phyloP scores from a whole-genome alignment of 768 basidiomycete genomes.

The Phlebiopsis gigantea region DNA sequence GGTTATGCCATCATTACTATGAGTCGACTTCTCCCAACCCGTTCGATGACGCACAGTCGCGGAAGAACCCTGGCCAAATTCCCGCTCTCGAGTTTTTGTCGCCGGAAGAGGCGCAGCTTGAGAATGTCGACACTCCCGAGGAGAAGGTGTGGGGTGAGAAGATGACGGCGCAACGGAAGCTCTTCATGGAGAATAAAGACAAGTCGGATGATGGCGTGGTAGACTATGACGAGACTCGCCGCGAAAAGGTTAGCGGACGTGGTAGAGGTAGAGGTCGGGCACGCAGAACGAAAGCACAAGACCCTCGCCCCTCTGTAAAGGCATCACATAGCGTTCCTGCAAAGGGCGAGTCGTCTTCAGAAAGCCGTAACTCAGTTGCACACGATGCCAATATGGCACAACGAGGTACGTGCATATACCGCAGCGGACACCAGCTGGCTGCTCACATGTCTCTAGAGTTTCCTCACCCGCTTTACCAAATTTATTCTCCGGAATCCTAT shows the following conservation, averaged over 20 bases:
- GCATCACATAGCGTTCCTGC: neutral
- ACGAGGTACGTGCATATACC: neutral
- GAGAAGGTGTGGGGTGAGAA: constrained; percentile 36
- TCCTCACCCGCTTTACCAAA: neutral
- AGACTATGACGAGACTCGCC: neutral
- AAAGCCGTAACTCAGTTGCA: neutral
- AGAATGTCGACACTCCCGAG: constrained; percentile 40
- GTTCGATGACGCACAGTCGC: constrained; percentile 29
- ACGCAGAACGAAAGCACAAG: neutral
- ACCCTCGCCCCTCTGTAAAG: neutral
- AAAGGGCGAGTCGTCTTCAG: neutral
- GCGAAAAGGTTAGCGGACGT: neutral
- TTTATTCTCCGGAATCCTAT: neutral
- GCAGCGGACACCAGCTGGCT: neutral
- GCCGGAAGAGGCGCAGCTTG: constrained; percentile 27
- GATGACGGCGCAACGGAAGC: constrained; percentile 34
- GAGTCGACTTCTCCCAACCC: constrained; percentile 34
- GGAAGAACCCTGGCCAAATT: constrained; percentile 21
- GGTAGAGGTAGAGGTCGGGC: neutral
- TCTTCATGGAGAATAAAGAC: constrained; percentile 30
- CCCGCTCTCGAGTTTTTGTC: constrained; percentile 26
- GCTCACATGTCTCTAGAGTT: neutral
- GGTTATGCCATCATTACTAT: constrained; percentile 43
- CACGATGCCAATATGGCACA: neutral
- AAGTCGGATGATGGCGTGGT: constrained; percentile 16